These are phyloP conservation scores for Ophiobolus disseminans DNA, from an alignment of 2,329 filamentous ascomycete genomes.

Conservation along the genomic window DNA sequence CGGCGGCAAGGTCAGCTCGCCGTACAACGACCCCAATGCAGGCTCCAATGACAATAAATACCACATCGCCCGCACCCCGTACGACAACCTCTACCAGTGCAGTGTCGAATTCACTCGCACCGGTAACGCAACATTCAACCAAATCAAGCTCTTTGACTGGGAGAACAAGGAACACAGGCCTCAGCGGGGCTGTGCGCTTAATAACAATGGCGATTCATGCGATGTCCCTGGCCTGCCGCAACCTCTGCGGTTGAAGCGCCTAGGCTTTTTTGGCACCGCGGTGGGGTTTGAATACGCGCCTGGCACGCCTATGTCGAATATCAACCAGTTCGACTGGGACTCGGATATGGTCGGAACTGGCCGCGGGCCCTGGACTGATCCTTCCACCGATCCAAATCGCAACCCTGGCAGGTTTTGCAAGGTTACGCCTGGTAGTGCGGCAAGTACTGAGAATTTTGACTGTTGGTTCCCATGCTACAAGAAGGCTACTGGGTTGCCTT, in stretches of 20 bases:
- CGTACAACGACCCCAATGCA: constrained; percentile 4
- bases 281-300: constrained; percentile 13
- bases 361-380: constrained; percentile 11
- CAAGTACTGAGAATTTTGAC: not conserved
- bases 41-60: constrained; percentile 21
- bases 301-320: not conserved
- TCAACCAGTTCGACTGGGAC: constrained; percentile 12
- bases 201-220: constrained; percentile 7
- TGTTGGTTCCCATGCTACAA: constrained; percentile 18
- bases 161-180: constrained; percentile 1
- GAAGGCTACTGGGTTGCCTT: constrained; percentile 12
- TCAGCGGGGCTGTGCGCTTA: not conserved
- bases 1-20: constrained; percentile 14
- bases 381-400: no score
- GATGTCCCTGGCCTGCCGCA: constrained; percentile 8
- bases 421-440: not conserved
- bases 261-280: constrained; percentile 6
- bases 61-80: constrained; percentile 3
- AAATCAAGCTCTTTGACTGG: constrained; percentile 12
- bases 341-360: constrained; percentile 11
- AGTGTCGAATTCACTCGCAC: constrained; percentile 12
- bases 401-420: constrained; percentile 6
- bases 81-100: constrained; percentile 14
- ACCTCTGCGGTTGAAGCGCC: constrained; percentile 12
- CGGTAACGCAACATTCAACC: constrained; percentile 5